Base-by-base conservation (phyloP, 2,329 filamentous ascomycete species). In the Clarireedia sp. region DNA sequence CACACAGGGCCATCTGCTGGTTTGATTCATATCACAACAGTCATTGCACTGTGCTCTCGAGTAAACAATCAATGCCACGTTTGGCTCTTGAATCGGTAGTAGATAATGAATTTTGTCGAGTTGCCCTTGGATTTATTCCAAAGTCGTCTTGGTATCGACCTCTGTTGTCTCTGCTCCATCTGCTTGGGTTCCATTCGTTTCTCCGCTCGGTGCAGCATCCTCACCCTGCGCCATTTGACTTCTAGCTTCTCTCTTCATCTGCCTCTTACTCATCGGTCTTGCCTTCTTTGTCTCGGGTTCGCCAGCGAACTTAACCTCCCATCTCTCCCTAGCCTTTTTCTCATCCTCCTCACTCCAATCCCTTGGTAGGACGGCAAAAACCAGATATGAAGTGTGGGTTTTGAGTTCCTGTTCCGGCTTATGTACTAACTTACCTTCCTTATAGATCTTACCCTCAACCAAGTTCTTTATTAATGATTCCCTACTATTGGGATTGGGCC, bases 321-420 rank as follows among this genome's bases (percentile, higher is more conserved):
- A 90, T 60, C 78, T 81, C 51, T 78, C 75, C 61, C 79, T 73
- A 50, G 85, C 83, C 29, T 78, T 78, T 33, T 78, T 79, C 72
- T 99, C 94, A 62, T 96, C 89, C 58, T 87, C 87, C 37, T 82
- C 85, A 0, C 77, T 85, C 94, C 94, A 99, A 59, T 88, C 85
- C 44, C 83, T 78, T n/a, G 94, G 92, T 58, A 99, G 72, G 3
- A 94, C 75, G 0, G 94, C 94, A 73, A 99, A 99, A 4, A 95
- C 87, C 4, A 99, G 79, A 69, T 99, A 99, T n/a, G 88, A 94
- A 0, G 94, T 99, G 71, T 99, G 94, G 7, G 89, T 94, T 78
- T 96, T 96, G 58, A 97, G 74, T 66, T 99, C 94, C 0, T 84
- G 75, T 73, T 99, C 94, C 0, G 88, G 84, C 23, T 90, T 81